phyloP scores from a whole-genome alignment of 1,139 yeast species.

The Zhuliangozyma blackwelliae region DNA sequence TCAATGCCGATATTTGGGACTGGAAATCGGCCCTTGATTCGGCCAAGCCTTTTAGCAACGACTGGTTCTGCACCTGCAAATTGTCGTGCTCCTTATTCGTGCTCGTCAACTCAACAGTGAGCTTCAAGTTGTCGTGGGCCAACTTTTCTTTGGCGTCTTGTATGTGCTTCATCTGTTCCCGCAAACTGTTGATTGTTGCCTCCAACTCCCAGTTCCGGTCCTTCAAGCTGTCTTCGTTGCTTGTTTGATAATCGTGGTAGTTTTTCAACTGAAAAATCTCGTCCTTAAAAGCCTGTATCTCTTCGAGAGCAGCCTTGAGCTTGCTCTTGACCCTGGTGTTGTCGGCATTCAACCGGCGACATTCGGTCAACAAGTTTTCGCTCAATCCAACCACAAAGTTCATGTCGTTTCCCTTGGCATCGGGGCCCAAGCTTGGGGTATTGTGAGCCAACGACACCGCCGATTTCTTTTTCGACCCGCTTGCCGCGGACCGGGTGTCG shows the following conservation, averaged over 20 bases:
- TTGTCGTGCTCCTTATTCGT: slow-evolving; percentile 49
- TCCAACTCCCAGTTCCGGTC: slow-evolving; percentile 82
- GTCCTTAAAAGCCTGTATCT: slow-evolving; percentile 31
- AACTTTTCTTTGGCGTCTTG: slow-evolving; percentile 28
- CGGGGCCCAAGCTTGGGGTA: slow-evolving; percentile 38
- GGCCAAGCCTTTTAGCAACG: slow-evolving; percentile 34
- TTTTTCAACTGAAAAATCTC: slow-evolving; percentile 32
- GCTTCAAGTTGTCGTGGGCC: slow-evolving; percentile 23
- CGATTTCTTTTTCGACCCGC: slow-evolving; percentile 1
- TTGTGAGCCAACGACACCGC: slow-evolving; percentile 16
- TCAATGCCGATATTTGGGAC: slow-evolving; percentile 44
- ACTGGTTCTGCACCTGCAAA: slow-evolving; percentile 35
- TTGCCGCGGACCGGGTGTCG: not conserved
- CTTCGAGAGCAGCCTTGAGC: slow-evolving; percentile 40
- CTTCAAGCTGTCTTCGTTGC: slow-evolving; percentile 46
- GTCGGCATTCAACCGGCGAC: slow-evolving; percentile 72
- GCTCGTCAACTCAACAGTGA: slow-evolving; percentile 26
- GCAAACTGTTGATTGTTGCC: slow-evolving; percentile 47
- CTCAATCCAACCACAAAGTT: slow-evolving; percentile 80
- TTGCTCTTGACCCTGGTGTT: slow-evolving; percentile 49
- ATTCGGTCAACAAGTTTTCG: slow-evolving; percentile 72
- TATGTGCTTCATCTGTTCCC: slow-evolving; percentile 38
- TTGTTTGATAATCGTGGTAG: slow-evolving; percentile 27
- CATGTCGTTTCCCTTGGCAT: slow-evolving; percentile 58
- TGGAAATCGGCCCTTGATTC: slow-evolving; percentile 29